These are phyloP conservation scores for Alternaria atra DNA, from an alignment of 2,329 filamentous ascomycete species.

Conservation along the genomic window DNA sequence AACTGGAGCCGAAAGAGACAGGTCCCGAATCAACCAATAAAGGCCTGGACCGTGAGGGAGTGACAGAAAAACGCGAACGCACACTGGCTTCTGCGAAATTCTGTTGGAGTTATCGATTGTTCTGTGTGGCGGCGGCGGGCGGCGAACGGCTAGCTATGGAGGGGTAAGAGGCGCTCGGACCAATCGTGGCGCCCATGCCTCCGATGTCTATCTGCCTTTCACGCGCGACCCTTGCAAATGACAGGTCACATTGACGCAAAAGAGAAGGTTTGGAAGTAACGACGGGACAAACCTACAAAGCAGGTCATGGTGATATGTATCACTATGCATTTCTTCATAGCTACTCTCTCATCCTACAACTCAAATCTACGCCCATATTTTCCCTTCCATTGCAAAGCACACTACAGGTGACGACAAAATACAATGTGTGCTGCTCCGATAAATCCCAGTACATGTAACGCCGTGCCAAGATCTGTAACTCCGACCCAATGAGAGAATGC, in stretches of 20 bases:
- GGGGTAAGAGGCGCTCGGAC: conserved; percentile 21
- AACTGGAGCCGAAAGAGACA: conserved; percentile 20
- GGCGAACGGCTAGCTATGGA: conserved; percentile 18
- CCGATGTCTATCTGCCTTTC: not conserved
- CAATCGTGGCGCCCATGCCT: not conserved
- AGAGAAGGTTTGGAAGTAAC: not conserved
- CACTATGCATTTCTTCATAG: conserved; percentile 7
- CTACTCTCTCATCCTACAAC: conserved; percentile 2
- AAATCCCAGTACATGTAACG: conserved; percentile 14
- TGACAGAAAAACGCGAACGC: conserved; percentile 32
- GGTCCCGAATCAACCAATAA: conserved; percentile 36
- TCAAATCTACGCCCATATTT: conserved; percentile 13
- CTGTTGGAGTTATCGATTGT: conserved; percentile 26
- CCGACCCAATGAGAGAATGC: conserved; percentile 19
- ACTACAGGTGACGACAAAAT: conserved; percentile 6
- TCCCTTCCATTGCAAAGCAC: conserved; percentile 11
- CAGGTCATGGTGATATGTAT: not conserved
- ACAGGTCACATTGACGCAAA: not conserved
- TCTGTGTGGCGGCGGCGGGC: conserved; percentile 23
- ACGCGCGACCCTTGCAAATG: not conserved
- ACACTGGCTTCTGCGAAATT: conserved; percentile 40
- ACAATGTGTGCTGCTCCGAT: conserved; percentile 3
- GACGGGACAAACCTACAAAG: too few relatives aligned
- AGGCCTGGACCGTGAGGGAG: conserved; percentile 37
- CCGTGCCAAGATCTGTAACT: conserved; percentile 11